A percentile compares a stretch with the other conserved stretches of the same genome.
These are phyloP conservation scores for Testicularia cyperi DNA, from an alignment of 1,284 basidiomycete genomes.

Conservation along the genomic window DNA sequence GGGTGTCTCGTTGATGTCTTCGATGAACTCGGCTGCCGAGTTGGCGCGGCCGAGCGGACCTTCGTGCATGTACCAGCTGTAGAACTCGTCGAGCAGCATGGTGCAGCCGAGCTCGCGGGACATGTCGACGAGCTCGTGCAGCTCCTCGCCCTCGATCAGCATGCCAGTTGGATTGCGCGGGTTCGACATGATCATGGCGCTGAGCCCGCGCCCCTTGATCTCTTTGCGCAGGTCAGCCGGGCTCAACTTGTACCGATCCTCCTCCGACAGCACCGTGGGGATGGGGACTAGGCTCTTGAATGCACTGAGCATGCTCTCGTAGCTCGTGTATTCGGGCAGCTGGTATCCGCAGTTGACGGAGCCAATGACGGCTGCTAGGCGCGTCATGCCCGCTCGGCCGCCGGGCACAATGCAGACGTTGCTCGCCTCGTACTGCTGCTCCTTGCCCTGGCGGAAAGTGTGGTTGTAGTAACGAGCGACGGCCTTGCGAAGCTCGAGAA, in stretches of 20 bases:
- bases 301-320: constrained; percentile 73
- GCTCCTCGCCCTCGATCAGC: constrained; percentile 68
- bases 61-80: constrained; percentile 81
- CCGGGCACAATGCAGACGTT: constrained; percentile 87
- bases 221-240: constrained; percentile 65
- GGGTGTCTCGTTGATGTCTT: constrained; percentile 78
- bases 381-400: constrained; percentile 80
- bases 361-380: constrained; percentile 85
- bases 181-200: constrained; percentile 84
- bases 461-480: constrained; percentile 67
- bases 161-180: constrained; percentile 91
- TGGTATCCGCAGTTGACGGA: constrained; percentile 71
- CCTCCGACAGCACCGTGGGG: constrained; percentile 61
- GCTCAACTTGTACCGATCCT: constrained; percentile 72
- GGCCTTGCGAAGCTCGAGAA: constrained; percentile 66
- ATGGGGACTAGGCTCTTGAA: constrained; percentile 78
- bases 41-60: constrained; percentile 76
- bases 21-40: constrained; percentile 78
- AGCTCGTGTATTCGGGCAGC: constrained; percentile 78
- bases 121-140: constrained; percentile 75
- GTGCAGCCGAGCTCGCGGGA: constrained; percentile 73
- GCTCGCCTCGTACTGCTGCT: constrained; percentile 81
- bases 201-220: constrained; percentile 66
- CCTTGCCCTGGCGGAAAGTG: constrained; percentile 77
- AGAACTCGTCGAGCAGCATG: constrained; percentile 85